Conservation (phyloP, 2,329 filamentous ascomycete genomes). For the Hypoxylon sp. region DNA sequence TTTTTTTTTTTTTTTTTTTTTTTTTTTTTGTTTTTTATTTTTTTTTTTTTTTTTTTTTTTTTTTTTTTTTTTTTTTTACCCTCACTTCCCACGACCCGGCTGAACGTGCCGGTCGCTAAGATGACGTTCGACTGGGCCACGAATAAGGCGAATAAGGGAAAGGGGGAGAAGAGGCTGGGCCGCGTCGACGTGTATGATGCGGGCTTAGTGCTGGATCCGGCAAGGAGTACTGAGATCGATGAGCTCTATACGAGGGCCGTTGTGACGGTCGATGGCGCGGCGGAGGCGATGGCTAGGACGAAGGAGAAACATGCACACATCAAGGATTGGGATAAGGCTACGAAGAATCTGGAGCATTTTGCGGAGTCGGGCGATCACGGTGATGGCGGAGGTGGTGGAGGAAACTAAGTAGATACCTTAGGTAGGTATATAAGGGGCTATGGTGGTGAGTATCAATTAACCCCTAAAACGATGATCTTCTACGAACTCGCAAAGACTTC, state of each 20-base stretch:
- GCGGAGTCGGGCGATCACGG: constrained; percentile 16
- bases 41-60: too few species aligned
- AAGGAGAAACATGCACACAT: constrained; percentile 5
- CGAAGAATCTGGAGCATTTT: not conserved
- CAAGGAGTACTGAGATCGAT: constrained; percentile 7
- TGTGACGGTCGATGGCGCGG: constrained; percentile 6
- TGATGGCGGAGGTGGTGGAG: constrained; percentile 1
- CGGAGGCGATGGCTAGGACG: not conserved
- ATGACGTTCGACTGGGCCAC: too few species aligned
- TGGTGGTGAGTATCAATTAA: too few species aligned
- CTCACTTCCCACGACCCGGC: too few species aligned
- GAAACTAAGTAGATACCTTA: not conserved
- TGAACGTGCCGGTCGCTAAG: too few species aligned
- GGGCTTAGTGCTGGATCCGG: constrained; percentile 1
- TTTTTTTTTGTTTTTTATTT: too few species aligned
- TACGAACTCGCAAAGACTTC: not conserved
- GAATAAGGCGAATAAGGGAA: too few species aligned
- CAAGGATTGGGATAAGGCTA: constrained; percentile 11
- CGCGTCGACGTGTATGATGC: constrained; percentile 13
- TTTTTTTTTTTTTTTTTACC: too few species aligned
- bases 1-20: too few species aligned
- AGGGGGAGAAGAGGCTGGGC: not conserved
- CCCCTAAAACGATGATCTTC: too few species aligned
- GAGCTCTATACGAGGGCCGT: constrained; percentile 17
- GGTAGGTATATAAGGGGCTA: not conserved